Conservation (phyloP, 2,329 filamentous ascomycete species). For the Grosmannia clavigera region DNA sequence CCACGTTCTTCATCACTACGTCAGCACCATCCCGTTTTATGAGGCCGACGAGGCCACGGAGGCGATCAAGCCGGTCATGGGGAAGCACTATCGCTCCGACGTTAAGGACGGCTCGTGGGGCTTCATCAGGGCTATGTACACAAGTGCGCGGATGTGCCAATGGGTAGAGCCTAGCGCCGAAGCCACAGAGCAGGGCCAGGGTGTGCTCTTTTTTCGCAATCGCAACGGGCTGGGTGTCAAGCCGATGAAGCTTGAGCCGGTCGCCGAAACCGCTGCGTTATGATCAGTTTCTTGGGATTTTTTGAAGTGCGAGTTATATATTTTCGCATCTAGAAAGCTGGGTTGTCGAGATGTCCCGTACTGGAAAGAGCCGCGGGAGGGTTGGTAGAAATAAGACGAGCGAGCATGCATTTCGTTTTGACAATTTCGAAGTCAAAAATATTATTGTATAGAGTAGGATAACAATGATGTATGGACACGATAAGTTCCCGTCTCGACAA, state of each 20-base stretch:
- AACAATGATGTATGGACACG: no score
- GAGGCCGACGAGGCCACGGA: conserved; percentile 16
- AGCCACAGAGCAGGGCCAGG: conserved; percentile 67
- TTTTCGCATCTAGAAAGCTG: background rate
- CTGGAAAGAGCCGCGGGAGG: background rate
- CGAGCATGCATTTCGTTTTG: background rate
- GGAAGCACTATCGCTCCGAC: conserved; percentile 83
- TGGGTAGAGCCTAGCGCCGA: conserved; percentile 91
- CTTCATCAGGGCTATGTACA: conserved; percentile 77
- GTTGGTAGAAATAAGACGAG: background rate
- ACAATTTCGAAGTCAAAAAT: background rate
- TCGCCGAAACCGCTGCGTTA: background rate
- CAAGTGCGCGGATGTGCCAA: conserved; percentile 74
- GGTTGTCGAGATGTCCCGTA: background rate
- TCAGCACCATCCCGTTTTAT: conserved; percentile 66
- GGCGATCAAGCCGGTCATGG: conserved; percentile 68
- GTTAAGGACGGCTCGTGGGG: conserved; percentile 63
- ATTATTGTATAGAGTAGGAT: background rate
- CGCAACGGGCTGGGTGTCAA: conserved; percentile 67
- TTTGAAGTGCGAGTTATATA: background rate
- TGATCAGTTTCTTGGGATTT: background rate
- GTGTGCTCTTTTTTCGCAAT: conserved; percentile 92
- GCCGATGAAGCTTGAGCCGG: conserved; percentile 17
- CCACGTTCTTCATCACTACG: conserved; percentile 93
- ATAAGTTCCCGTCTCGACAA: no score